These are phyloP conservation scores for Fusarium longipes DNA, from an alignment of 2,329 filamentous ascomycete genomes.

Conservation along the genomic window DNA sequence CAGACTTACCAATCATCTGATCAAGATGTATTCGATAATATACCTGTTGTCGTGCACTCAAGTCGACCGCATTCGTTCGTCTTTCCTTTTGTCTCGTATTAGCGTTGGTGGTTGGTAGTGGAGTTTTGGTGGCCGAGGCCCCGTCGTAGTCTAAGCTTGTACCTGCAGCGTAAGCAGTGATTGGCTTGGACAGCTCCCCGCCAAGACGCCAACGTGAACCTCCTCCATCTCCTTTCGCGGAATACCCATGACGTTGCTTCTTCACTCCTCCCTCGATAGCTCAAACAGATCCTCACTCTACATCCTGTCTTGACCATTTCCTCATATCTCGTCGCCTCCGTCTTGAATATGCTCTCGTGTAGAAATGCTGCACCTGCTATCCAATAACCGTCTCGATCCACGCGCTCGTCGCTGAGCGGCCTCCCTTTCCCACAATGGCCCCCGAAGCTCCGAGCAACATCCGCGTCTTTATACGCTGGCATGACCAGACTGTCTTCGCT, in stretches of 20 bases:
- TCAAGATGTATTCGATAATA: neutral
- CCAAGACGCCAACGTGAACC: conserved; percentile 44
- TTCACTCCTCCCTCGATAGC: conserved; percentile 38
- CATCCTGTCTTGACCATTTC: conserved; percentile 13
- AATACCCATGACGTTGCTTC: conserved; percentile 46
- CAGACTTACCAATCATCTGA: no score
- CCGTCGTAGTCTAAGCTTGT: conserved; percentile 26
- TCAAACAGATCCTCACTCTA: conserved; percentile 29
- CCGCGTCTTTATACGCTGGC: conserved; percentile 95
- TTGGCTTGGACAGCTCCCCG: conserved; percentile 41
- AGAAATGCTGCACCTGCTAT: conserved; percentile 49
- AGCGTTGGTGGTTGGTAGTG: conserved; percentile 29
- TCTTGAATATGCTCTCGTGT: conserved; percentile 36
- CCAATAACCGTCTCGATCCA: conserved; percentile 42
- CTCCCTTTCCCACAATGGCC: conserved; percentile 57
- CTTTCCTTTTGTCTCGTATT: neutral
- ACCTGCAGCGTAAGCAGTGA: conserved; percentile 34
- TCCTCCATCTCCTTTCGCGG: conserved; percentile 47
- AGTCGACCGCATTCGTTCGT: conserved; percentile 9
- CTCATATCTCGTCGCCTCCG: conserved; percentile 6
- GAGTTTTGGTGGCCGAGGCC: conserved; percentile 22
- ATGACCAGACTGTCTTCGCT: conserved; percentile 92
- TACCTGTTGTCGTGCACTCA: neutral
- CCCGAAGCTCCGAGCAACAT: conserved; percentile 73
- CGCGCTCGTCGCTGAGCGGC: conserved; percentile 49